These are phyloP conservation scores for Pyrrhoderma lamaoense DNA, from an alignment of 1,284 basidiomycete genomes.

Conservation along the genomic window DNA sequence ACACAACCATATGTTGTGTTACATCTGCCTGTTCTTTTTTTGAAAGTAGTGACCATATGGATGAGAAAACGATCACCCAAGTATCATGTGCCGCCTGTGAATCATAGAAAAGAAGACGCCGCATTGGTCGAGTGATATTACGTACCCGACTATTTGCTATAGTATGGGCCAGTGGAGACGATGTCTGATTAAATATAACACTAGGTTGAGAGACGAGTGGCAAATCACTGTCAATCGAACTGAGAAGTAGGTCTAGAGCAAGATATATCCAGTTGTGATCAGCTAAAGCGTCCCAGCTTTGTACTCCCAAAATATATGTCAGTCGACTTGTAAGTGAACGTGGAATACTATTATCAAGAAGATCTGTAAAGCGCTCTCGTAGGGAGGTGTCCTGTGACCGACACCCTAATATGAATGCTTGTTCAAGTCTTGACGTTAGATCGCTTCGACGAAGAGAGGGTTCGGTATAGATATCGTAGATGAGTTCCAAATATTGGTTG, in stretches of 20 bases:
- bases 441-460: conserved; percentile 85
- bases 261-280: conserved; percentile 96
- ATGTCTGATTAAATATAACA: conserved; percentile 33
- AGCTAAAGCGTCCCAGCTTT: conserved; percentile 92
- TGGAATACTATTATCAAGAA: conserved; percentile 87
- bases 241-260: conserved; percentile 85
- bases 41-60: conserved; percentile 83
- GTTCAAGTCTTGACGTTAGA: conserved; percentile 88
- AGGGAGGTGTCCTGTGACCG: conserved; percentile 76
- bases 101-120: conserved; percentile 82
- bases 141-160: conserved; percentile 37
- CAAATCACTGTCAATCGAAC: conserved; percentile 68
- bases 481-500: conserved; percentile 82
- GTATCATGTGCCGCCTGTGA: conserved; percentile 70
- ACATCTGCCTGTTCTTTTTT: conserved; percentile 86
- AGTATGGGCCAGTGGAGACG: conserved; percentile 19
- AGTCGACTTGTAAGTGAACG: conserved; percentile 77
- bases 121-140: conserved; percentile 68
- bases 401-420: conserved; percentile 90
- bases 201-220: conserved; percentile 32
- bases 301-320: conserved; percentile 87
- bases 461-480: conserved; percentile 93
- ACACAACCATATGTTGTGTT: conserved; percentile 83
- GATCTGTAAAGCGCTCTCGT: conserved; percentile 84
- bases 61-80: conserved; percentile 89